Percentiles rank a stretch among this genome's conserved stretches.
phyloP scores from a whole-genome alignment of 2,329 filamentous ascomycete genomes.

The Xylariaceae sp. region DNA sequence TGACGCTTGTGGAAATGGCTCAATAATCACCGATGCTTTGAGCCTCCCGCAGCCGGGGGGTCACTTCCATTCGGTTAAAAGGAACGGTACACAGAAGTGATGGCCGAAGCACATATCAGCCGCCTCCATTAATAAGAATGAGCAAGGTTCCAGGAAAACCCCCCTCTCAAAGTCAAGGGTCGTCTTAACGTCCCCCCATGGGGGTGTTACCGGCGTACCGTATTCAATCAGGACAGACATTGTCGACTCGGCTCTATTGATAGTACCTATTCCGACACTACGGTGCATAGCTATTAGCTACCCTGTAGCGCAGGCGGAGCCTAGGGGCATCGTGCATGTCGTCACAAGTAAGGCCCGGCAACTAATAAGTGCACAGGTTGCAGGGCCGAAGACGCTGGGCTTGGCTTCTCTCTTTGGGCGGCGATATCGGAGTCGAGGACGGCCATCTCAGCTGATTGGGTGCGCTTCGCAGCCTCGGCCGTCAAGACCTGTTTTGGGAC shows the following conservation, averaged over 20 bases:
- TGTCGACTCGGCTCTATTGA: too few relatives aligned
- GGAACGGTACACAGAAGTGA: neutral
- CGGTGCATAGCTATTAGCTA: neutral
- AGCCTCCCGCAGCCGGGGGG: neutral
- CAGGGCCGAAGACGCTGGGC: slow-evolving; percentile 7
- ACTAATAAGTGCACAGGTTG: too few relatives aligned
- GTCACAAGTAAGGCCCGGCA: slow-evolving; percentile 12
- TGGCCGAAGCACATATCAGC: neutral
- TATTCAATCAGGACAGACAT: neutral
- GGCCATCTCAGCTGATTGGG: slow-evolving; percentile 25
- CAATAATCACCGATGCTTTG: neutral
- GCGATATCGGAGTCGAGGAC: slow-evolving; percentile 29
- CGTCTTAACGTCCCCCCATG: neutral
- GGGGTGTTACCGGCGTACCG: too few relatives aligned
- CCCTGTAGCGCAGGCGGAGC: neutral
- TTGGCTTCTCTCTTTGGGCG: slow-evolving; percentile 15
- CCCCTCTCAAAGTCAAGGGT: neutral
- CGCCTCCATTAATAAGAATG: neutral
- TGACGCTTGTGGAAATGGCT: slow-evolving; percentile 5
- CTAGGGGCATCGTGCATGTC: slow-evolving; percentile 2
- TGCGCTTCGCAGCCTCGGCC: slow-evolving; percentile 19
- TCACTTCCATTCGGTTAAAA: slow-evolving; percentile 1
- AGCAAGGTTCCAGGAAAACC: neutral
- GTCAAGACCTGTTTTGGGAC: slow-evolving; percentile 17
- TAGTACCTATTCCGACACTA: neutral